Conservation (phyloP, 345 rosid genomes). For the Citrus sinensis region DNA sequence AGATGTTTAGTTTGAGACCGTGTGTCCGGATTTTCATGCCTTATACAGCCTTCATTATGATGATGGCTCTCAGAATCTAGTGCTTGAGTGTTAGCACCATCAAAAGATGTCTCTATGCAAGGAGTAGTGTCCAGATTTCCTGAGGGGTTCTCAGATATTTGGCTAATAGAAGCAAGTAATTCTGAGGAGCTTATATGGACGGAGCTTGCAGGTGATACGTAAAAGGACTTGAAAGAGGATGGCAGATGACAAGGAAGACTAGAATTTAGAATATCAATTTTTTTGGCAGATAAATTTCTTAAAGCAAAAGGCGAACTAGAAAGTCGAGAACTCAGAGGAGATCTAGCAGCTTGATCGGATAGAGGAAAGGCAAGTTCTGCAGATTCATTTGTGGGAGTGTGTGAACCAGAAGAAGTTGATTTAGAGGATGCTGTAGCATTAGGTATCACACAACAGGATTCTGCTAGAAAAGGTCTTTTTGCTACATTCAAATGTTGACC, state of each 20-base stretch:
- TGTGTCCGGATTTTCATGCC: conserved; percentile 12
- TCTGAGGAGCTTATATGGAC: conserved; percentile 20
- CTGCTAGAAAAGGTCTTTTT: conserved; percentile 25
- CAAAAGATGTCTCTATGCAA: conserved; percentile 3
- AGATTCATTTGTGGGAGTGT: not conserved
- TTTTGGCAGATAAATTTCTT: conserved; percentile 13
- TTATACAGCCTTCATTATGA: not conserved
- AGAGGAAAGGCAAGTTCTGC: not conserved
- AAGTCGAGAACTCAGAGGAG: conserved; percentile 11
- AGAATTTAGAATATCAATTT: conserved; percentile 9
- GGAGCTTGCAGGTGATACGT: conserved; percentile 23
- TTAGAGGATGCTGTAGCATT: conserved; percentile 11
- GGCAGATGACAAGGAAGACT: conserved; percentile 6
- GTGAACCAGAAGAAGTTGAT: conserved; percentile 23
- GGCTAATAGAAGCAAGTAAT: conserved; percentile 13
- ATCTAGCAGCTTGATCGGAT: conserved; percentile 13
- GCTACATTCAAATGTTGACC: conserved; percentile 19
- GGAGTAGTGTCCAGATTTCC: not conserved
- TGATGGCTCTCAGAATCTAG: conserved; percentile 3
- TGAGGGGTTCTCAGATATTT: conserved; percentile 1
- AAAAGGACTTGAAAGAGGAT: conserved; percentile 21
- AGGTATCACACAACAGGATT: conserved; percentile 8
- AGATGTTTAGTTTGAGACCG: not conserved
- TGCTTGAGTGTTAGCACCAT: conserved; percentile 10
- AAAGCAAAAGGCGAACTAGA: conserved; percentile 23